Percentiles rank a stretch among this genome's conserved stretches.
These are phyloP conservation scores for Calocybe indica DNA, from an alignment of 768 basidiomycete genomes.

Conservation along the genomic window DNA sequence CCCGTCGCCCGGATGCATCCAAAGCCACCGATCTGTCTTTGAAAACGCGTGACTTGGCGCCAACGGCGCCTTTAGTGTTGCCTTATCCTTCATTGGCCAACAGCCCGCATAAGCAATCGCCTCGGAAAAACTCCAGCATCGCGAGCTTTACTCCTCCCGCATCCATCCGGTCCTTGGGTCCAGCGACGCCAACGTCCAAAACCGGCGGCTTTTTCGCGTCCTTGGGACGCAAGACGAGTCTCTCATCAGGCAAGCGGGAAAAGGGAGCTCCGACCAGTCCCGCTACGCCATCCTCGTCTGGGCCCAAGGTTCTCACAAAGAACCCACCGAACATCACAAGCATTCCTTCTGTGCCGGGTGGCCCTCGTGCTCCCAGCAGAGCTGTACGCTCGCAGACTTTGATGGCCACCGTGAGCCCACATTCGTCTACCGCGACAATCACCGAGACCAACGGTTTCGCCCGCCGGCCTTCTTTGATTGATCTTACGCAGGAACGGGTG, in stretches of 20 bases:
- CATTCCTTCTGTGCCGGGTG: constrained; percentile 61
- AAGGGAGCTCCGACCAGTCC: constrained; percentile 13
- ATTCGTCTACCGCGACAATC: constrained; percentile 16
- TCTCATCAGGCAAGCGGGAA: constrained; percentile 20
- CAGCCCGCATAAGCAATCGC: constrained; percentile 19
- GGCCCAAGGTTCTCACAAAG: constrained; percentile 17
- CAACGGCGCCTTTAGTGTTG: constrained; percentile 53
- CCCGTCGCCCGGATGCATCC: constrained; percentile 72
- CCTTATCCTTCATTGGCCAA: constrained; percentile 71
- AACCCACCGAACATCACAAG: constrained; percentile 21
- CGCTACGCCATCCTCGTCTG: constrained; percentile 14
- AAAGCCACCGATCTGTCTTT: constrained; percentile 68
- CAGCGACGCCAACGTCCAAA: constrained; percentile 35
- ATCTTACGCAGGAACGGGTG: constrained; percentile 21
- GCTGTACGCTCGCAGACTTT: constrained; percentile 66
- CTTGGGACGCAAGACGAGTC: constrained; percentile 65
- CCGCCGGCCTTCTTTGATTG: constrained; percentile 33
- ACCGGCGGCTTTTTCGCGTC: constrained; percentile 70
- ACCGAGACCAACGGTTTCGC: constrained; percentile 23
- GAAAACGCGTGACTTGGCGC: constrained; percentile 38
- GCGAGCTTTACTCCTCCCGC: constrained; percentile 35
- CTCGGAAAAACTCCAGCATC: constrained; percentile 25
- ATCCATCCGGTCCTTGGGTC: constrained; percentile 43
- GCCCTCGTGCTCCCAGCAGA: constrained; percentile 60
- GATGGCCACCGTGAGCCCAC: constrained; percentile 30